Conservation (phyloP, 768 basidiomycete species). For the Leccinum arenicola region DNA sequence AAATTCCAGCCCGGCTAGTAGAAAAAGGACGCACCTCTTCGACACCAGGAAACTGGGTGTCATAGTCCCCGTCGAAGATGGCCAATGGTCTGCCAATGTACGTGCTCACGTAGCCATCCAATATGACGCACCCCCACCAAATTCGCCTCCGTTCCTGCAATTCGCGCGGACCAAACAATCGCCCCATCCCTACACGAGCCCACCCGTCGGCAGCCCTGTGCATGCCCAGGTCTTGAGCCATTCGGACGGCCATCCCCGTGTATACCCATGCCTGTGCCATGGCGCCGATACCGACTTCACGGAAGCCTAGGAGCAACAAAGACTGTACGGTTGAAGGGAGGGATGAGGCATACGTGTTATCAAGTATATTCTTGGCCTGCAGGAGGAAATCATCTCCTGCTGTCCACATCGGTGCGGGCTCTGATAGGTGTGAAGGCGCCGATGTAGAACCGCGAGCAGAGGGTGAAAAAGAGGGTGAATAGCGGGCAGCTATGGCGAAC, state of each 20-base stretch:
- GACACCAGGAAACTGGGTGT: constrained; percentile 62
- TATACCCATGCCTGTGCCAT: constrained; percentile 90
- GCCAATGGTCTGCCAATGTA: constrained; percentile 79
- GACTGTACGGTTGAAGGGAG: constrained; percentile 76
- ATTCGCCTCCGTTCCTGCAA: constrained; percentile 69
- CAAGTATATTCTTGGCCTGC: constrained; percentile 63
- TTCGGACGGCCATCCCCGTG: constrained; percentile 85
- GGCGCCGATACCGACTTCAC: constrained; percentile 84
- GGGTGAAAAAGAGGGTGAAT: constrained; percentile 36
- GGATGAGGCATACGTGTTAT: constrained; percentile 66
- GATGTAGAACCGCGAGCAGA: constrained; percentile 30
- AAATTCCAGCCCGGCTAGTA: not conserved
- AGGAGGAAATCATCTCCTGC: constrained; percentile 74
- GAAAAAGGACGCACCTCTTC: constrained; percentile 44
- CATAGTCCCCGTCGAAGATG: constrained; percentile 74
- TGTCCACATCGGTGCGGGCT: constrained; percentile 68
- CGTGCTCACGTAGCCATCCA: constrained; percentile 78
- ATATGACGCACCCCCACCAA: constrained; percentile 76
- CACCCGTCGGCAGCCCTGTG: constrained; percentile 80
- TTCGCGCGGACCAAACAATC: constrained; percentile 57
- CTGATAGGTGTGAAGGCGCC: constrained; percentile 37
- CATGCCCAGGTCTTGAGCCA: constrained; percentile 88
- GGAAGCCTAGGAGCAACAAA: constrained; percentile 75
- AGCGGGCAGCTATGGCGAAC: constrained; percentile 80
- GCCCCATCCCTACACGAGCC: constrained; percentile 56